Conservation (phyloP, 768 basidiomycete species). For the Tephrocybe sp. region DNA sequence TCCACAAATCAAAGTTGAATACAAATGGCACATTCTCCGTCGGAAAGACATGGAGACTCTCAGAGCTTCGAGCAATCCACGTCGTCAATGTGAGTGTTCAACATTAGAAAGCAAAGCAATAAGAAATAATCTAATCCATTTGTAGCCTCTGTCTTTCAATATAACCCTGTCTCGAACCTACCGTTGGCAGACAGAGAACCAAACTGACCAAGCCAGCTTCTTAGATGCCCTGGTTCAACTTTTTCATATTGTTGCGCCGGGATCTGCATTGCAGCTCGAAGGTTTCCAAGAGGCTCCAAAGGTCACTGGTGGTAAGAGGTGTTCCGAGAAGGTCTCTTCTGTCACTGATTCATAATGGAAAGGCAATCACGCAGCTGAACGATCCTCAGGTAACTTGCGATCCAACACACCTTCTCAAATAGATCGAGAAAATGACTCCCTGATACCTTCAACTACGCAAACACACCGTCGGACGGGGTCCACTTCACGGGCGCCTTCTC, state of each 20-base stretch:
- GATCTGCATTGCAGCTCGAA: slow-evolving; percentile 51
- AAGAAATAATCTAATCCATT: slow-evolving; percentile 12
- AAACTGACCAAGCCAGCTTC: slow-evolving; percentile 71
- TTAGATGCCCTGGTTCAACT: slow-evolving; percentile 62
- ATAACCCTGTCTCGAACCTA: slow-evolving; percentile 89
- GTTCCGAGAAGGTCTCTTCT: neutral
- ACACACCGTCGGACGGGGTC: slow-evolving; percentile 23
- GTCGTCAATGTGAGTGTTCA: slow-evolving; percentile 61
- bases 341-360: neutral
- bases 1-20: slow-evolving; percentile 98
- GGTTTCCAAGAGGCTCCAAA: slow-evolving; percentile 48
- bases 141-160: slow-evolving; percentile 65
- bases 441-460: slow-evolving; percentile 15
- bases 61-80: slow-evolving; percentile 79
- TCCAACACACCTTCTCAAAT: slow-evolving; percentile 24
- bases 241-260: slow-evolving; percentile 47
- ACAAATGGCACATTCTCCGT: slow-evolving; percentile 93
- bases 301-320: slow-evolving; percentile 27
- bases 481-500: slow-evolving; percentile 39
- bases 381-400: slow-evolving; percentile 17
- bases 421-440: slow-evolving; percentile 22
- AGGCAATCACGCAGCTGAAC: slow-evolving; percentile 10
- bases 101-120: neutral
- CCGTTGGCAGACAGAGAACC: slow-evolving; percentile 81
- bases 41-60: slow-evolving; percentile 92